A percentile compares a stretch with the other conserved stretches of the same genome.
phyloP scores from a whole-genome alignment of 257 asterid genomes.

The Gentiana straminea region DNA sequence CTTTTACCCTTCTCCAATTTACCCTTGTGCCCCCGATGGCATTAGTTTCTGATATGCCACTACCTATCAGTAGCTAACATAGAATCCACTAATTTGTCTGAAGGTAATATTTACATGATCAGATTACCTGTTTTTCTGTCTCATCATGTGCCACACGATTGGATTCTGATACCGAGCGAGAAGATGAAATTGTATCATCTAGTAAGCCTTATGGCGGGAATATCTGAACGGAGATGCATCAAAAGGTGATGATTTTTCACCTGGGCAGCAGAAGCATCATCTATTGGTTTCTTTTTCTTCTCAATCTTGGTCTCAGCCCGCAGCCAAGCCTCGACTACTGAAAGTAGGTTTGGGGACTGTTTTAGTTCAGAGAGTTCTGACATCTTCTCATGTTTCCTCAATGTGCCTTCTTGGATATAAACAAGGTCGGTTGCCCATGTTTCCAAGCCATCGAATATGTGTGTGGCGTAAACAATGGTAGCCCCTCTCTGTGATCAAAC shows the following conservation, averaged over 20 bases:
- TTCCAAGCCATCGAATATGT: constrained; percentile 93
- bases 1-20: no score
- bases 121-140: no score
- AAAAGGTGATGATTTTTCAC: constrained; percentile 46
- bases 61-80: no score
- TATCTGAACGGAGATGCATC: constrained; percentile 70
- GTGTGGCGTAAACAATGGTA: constrained; percentile 87
- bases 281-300: constrained; percentile 50
- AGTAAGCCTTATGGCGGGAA: constrained; percentile 86
- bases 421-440: constrained; percentile 88
- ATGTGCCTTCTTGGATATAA: constrained; percentile 75
- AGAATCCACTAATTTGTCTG: no score
- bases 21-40: no score
- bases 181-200: no score
- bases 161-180: no score
- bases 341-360: constrained; percentile 48
- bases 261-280: constrained; percentile 21
- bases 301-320: constrained; percentile 65
- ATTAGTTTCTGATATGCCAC: no score
- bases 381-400: constrained; percentile 65
- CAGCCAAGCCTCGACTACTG: constrained; percentile 87
- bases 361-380: constrained; percentile 59
- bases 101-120: no score
- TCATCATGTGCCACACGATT: no score
- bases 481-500: constrained; percentile 84